A percentile compares a stretch with the other conserved stretches of the same genome.
Conservation (phyloP, 2,329 filamentous ascomycete species). For the Trichoderma sp. region DNA sequence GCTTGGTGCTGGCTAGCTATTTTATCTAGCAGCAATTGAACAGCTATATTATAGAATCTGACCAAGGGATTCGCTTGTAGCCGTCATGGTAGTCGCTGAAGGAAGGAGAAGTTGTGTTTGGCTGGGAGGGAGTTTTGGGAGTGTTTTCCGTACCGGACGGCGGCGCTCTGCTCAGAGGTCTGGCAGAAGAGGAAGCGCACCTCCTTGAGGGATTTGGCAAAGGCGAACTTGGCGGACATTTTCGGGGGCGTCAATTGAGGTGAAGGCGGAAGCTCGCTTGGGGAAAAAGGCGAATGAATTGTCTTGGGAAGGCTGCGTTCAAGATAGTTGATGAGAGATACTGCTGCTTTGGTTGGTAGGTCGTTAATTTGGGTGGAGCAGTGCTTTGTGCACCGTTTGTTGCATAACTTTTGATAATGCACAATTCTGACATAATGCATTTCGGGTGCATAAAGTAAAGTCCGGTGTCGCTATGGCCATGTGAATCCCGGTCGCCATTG, state of each 20-base stretch:
- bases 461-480: slow-evolving; percentile 13
- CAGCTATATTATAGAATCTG: neutral
- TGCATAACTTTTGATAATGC: neutral
- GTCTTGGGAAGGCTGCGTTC: neutral
- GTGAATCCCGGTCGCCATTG: slow-evolving; percentile 15
- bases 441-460: slow-evolving; percentile 7
- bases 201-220: slow-evolving; percentile 85
- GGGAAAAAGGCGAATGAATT: neutral
- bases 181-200: slow-evolving; percentile 97
- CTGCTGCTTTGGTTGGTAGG: neutral
- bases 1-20: neutral
- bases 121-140: neutral
- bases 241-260: slow-evolving; percentile 24
- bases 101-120: neutral
- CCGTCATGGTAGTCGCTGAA: neutral
- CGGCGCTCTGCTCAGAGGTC: slow-evolving; percentile 84
- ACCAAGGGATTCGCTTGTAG: neutral
- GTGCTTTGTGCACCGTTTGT: neutral
- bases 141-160: slow-evolving; percentile 65
- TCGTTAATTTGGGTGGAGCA: neutral
- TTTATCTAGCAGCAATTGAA: neutral
- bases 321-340: neutral
- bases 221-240: slow-evolving; percentile 94
- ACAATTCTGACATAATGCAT: neutral
- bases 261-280: neutral